Percentiles rank a stretch among this genome's conserved stretches.
These are phyloP conservation scores for Heterococcus sp. DNA, from an alignment of 108 stramenopile species.

Conservation along the genomic window DNA sequence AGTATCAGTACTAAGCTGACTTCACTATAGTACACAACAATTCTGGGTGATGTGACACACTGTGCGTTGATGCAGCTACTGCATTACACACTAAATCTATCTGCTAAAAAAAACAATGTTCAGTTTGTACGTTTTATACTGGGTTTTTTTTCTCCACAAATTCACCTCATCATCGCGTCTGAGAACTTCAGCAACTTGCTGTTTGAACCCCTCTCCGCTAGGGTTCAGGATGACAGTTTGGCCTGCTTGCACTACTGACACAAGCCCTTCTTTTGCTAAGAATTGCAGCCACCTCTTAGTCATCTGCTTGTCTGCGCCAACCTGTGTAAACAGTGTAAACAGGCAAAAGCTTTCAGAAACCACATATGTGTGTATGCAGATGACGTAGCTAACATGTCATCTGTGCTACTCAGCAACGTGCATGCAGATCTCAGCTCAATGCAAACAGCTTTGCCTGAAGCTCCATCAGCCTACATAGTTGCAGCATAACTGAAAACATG, in stretches of 20 bases:
- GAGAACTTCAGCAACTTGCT: not conserved
- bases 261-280: not conserved
- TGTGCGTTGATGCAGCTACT: too few species aligned
- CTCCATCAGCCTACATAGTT: not conserved
- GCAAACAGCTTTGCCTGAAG: not conserved
- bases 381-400: not conserved
- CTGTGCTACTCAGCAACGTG: not conserved
- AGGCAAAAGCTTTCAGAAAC: too few species aligned
- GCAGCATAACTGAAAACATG: not conserved
- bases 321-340: too few species aligned
- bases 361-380: not conserved
- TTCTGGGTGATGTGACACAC: too few species aligned
- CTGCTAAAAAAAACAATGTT: too few species aligned
- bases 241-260: not conserved
- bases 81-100: too few species aligned
- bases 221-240: not conserved
- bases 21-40: too few species aligned
- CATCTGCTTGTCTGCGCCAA: not conserved
- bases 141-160: too few species aligned
- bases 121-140: too few species aligned
- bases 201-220: not conserved
- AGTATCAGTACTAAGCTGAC: too few species aligned
- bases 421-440: not conserved
- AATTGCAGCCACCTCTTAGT: not conserved
- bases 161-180: not conserved